Conservation (phyloP, 257 asterid species). For the Marsdenia floribunda region DNA sequence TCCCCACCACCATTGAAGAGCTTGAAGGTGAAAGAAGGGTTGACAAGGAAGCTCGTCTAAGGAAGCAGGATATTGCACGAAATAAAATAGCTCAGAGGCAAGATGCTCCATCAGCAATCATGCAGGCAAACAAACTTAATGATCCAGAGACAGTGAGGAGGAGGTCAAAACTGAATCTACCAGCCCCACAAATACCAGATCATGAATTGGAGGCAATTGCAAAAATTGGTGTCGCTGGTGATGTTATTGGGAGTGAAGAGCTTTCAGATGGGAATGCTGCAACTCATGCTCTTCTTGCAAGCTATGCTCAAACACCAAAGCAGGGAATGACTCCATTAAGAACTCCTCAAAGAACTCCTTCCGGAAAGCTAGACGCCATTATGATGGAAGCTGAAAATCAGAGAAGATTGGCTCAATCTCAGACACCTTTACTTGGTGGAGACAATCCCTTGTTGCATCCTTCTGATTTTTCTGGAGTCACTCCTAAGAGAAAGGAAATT, state of each 20-base stretch:
- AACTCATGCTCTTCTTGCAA: conserved; percentile 88
- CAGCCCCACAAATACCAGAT: conserved; percentile 95
- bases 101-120: conserved; percentile 89
- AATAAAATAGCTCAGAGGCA: conserved; percentile 90
- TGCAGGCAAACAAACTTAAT: conserved; percentile 94
- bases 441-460: conserved; percentile 92
- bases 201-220: conserved; percentile 98
- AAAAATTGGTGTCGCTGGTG: conserved; percentile 89
- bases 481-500: conserved; percentile 82
- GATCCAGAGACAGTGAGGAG: conserved; percentile 92
- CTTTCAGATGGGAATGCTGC: conserved; percentile 87
- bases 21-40: conserved; percentile 98
- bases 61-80: conserved; percentile 92
- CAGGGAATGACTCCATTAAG: conserved; percentile 87
- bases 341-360: conserved; percentile 94
- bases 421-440: conserved; percentile 96
- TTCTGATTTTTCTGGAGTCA: conserved; percentile 96
- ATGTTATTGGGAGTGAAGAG: conserved; percentile 79
- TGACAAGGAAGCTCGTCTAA: conserved; percentile 77
- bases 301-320: conserved; percentile 74
- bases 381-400: conserved; percentile 99
- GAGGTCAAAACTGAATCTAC: conserved; percentile 78
- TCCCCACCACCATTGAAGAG: conserved; percentile 95
- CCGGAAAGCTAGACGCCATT: conserved; percentile 83
- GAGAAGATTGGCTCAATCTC: conserved; percentile 73